Conservation (phyloP, 73 alveolate genomes). For the Effrenium voratum region DNA sequence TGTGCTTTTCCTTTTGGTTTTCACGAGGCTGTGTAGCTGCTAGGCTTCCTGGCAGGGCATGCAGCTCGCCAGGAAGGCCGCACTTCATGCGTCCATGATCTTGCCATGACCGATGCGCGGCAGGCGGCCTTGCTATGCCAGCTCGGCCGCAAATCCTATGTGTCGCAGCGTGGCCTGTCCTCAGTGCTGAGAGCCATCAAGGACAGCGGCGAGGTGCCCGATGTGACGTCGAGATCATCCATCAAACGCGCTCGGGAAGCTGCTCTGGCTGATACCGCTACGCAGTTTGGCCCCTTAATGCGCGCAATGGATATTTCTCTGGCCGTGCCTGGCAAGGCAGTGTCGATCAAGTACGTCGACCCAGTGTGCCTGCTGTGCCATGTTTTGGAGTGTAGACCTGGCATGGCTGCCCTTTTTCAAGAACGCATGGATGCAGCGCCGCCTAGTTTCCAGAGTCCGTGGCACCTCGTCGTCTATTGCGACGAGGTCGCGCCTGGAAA, state of each 20-base stretch:
- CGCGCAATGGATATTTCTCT: neutral
- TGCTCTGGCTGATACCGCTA: neutral
- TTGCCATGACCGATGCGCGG: too few species aligned
- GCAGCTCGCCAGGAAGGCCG: too few species aligned
- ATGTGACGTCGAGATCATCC: neutral
- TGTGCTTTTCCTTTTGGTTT: too few species aligned
- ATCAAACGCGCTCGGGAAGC: neutral
- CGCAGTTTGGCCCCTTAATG: neutral
- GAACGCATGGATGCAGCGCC: neutral
- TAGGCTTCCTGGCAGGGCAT: too few species aligned
- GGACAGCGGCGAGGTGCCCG: neutral
- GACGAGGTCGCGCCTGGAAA: too few species aligned
- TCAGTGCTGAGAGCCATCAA: neutral
- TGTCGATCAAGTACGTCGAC: neutral
- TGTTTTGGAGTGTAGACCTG: neutral
- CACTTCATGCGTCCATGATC: too few species aligned
- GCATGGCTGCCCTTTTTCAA: neutral
- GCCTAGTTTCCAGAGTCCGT: neutral
- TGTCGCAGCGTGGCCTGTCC: neutral
- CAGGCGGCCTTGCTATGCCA: too few species aligned
- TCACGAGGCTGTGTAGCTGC: too few species aligned
- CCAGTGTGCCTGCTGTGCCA: neutral
- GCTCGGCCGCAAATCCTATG: neutral
- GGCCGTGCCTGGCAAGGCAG: neutral
- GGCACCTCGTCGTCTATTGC: too few species aligned